phyloP scores from a whole-genome alignment of 2,329 filamentous ascomycete species.

The Verticillium tricorpus region DNA sequence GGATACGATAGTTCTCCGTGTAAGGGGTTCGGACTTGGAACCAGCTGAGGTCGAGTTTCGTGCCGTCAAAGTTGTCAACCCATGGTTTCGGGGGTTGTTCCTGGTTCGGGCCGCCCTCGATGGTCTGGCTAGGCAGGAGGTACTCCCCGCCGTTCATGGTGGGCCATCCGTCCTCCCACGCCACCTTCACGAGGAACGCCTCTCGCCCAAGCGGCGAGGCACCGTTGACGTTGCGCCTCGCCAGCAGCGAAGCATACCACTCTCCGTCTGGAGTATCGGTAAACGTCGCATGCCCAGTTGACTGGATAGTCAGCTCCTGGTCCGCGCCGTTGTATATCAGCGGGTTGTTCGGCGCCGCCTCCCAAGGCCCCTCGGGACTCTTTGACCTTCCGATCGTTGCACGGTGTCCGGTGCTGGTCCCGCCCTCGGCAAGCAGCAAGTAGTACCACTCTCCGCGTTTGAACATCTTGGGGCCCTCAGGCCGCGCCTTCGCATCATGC shows the following conservation, averaged over 20 bases:
- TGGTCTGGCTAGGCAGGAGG: slow-evolving; percentile 7
- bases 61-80: slow-evolving; percentile 3
- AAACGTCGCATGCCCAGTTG: slow-evolving; percentile 17
- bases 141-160: slow-evolving; percentile 15
- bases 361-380: slow-evolving; percentile 34
- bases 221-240: slow-evolving; percentile 13
- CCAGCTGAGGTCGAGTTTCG: slow-evolving; percentile 3
- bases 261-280: slow-evolving; percentile 14
- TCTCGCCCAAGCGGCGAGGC: slow-evolving; percentile 16
- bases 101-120: slow-evolving; percentile 4
- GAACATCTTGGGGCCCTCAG: slow-evolving; percentile 55
- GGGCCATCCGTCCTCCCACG: slow-evolving; percentile 18
- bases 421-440: slow-evolving; percentile 54
- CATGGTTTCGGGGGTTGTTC: slow-evolving; percentile 2
- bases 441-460: slow-evolving; percentile 57
- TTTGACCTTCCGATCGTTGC: slow-evolving; percentile 32
- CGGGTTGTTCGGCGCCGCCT: slow-evolving; percentile 32
- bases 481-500: slow-evolving; percentile 17
- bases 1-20: slow-evolving; percentile 5
- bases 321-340: slow-evolving; percentile 18
- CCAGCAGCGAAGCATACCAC: slow-evolving; percentile 18
- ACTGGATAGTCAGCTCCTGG: slow-evolving; percentile 13
- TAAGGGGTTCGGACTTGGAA: slow-evolving; percentile 10
- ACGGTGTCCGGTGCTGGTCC: slow-evolving; percentile 42
- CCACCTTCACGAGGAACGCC: slow-evolving; percentile 16